These are phyloP conservation scores for Ambrosiella beaveri DNA, from an alignment of 2,329 filamentous ascomycete species.

Conservation along the genomic window DNA sequence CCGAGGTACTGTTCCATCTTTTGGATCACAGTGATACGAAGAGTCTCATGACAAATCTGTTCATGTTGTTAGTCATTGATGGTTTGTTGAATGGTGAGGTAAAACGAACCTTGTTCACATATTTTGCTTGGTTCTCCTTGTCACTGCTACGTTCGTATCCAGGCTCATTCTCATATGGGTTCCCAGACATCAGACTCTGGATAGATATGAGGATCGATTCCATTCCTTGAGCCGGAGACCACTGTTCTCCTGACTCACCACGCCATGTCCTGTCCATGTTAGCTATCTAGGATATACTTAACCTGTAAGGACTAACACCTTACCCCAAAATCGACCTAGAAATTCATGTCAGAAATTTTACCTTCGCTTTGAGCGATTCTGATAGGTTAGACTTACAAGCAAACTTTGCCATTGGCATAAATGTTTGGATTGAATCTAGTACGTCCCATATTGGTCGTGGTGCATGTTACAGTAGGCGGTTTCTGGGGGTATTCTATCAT, in stretches of 20 bases:
- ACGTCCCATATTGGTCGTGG: slow-evolving; percentile 76
- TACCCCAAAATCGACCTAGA: slow-evolving; percentile 75
- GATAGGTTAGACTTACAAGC: slow-evolving; percentile 44
- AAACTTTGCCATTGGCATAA: slow-evolving; percentile 80
- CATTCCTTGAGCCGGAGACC: slow-evolving; percentile 88
- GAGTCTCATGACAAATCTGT: slow-evolving; percentile 77
- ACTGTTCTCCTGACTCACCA: slow-evolving; percentile 77
- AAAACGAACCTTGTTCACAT: slow-evolving; percentile 53
- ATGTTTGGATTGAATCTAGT: slow-evolving; percentile 96
- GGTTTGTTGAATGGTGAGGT: too few species aligned
- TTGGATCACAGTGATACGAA: slow-evolving; percentile 73
- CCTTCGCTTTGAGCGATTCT: background rate
- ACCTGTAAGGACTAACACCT: slow-evolving; percentile 10
- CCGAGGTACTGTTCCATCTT: slow-evolving; percentile 65
- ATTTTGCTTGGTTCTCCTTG: slow-evolving; percentile 55
- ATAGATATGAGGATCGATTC: slow-evolving; percentile 92
- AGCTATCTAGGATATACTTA: background rate
- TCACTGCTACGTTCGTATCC: slow-evolving; percentile 68
- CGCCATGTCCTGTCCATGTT: slow-evolving; percentile 64
- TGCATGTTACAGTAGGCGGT: slow-evolving; percentile 43
- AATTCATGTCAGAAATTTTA: background rate
- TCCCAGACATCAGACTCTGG: slow-evolving; percentile 84
- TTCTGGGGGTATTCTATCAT: slow-evolving; percentile 64
- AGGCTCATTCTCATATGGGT: slow-evolving; percentile 92
- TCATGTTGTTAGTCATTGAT: background rate